phyloP scores from a whole-genome alignment of 257 asterid genomes.

The Lavandula angustifolia region DNA sequence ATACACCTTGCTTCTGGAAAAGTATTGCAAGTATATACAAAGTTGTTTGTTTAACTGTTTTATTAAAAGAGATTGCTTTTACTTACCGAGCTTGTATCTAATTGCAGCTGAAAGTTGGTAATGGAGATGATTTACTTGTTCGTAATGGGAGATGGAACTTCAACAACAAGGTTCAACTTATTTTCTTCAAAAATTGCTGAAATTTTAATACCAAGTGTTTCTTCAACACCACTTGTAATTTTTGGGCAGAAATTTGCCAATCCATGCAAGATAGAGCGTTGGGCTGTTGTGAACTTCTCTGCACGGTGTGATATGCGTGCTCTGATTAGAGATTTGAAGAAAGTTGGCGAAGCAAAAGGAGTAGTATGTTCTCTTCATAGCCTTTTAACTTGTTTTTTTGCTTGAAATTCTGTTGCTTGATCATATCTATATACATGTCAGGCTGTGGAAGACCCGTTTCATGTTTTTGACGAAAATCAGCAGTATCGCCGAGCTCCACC shows the following conservation, averaged over 20 bases:
- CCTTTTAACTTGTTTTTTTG: slow-evolving; percentile 9
- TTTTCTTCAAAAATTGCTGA: slow-evolving; percentile 13
- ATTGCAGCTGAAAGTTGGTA: slow-evolving; percentile 78
- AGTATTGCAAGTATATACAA: not conserved
- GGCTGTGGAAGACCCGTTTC: slow-evolving; percentile 67
- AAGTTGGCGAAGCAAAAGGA: slow-evolving; percentile 75
- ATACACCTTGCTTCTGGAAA: not conserved
- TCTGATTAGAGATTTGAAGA: slow-evolving; percentile 62
- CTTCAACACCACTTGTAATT: slow-evolving; percentile 1
- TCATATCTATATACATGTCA: slow-evolving; percentile 21
- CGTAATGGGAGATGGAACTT: slow-evolving; percentile 93
- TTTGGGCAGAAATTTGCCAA: slow-evolving; percentile 58
- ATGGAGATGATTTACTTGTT: slow-evolving; percentile 75
- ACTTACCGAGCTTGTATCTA: slow-evolving; percentile 1
- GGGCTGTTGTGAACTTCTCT: slow-evolving; percentile 93
- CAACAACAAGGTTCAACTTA: slow-evolving; percentile 57
- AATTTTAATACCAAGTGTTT: not conserved
- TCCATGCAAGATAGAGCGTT: slow-evolving; percentile 66
- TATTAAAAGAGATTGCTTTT: slow-evolving; percentile 15
- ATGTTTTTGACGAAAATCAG: slow-evolving; percentile 54
- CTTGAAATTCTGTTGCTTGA: not conserved
- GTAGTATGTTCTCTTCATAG: slow-evolving; percentile 50
- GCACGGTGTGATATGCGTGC: slow-evolving; percentile 70
- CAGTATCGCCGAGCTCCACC: slow-evolving; percentile 75
- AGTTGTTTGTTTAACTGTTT: not conserved